phyloP scores from a whole-genome alignment of 78 protist genomes.

The Neovahlkampfia damariscottae region DNA sequence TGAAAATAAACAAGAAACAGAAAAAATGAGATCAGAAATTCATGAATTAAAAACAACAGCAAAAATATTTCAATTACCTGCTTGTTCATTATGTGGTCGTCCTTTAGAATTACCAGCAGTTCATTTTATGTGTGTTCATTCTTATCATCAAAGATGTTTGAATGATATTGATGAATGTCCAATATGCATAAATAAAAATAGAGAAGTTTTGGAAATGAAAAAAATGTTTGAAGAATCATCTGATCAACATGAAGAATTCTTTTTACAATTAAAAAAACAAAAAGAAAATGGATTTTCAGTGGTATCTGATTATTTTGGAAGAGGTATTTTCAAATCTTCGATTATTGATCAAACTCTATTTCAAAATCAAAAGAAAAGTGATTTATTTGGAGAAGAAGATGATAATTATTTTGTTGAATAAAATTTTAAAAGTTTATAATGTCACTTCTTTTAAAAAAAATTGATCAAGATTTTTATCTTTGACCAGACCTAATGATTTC shows the following conservation, averaged over 20 bases:
- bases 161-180: constrained; percentile 17
- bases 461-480: no score
- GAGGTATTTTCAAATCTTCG: constrained; percentile 50
- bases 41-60: constrained; percentile 39
- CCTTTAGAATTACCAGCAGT: constrained; percentile 77
- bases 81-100: constrained; percentile 56
- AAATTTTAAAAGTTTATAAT: no score
- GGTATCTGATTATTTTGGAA: constrained; percentile 80
- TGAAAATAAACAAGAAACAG: constrained; percentile 47
- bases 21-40: constrained; percentile 56
- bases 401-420: no score
- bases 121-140: constrained; percentile 79
- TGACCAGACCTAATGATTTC: no score
- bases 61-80: constrained; percentile 48
- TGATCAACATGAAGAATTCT: constrained; percentile 68
- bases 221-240: constrained; percentile 41
- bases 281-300: constrained; percentile 67
- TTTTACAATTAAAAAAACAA: constrained; percentile 34
- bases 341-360: no score
- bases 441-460: no score
- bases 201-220: constrained; percentile 52
- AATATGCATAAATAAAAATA: constrained; percentile 14
- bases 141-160: constrained; percentile 72
- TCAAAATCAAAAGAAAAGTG: no score
- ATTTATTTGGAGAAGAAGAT: no score